These are phyloP conservation scores for Podospora comata DNA, from an alignment of 495 filamentous ascomycete species.

Conservation along the genomic window DNA sequence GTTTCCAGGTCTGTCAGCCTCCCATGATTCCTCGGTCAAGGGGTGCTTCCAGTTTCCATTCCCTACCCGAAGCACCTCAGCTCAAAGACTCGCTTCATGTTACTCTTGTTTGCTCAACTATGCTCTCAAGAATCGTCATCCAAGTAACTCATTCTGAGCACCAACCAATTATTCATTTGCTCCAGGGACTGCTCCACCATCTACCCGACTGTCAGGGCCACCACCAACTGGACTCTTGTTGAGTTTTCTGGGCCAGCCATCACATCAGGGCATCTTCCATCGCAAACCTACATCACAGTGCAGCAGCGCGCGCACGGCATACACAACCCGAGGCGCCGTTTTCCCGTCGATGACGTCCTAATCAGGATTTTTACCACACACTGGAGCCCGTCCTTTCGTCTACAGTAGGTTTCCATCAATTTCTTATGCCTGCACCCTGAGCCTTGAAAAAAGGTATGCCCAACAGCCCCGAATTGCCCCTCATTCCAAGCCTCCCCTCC, in stretches of 20 bases:
- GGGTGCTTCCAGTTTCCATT: background rate
- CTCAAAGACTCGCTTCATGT: background rate
- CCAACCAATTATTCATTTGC: background rate
- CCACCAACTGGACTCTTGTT: background rate
- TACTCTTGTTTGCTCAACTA: too few species aligned
- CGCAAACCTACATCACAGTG: conserved; percentile 1
- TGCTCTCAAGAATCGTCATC: background rate
- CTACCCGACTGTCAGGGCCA: background rate
- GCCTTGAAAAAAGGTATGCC: background rate
- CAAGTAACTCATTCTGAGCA: background rate
- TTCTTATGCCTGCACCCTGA: background rate
- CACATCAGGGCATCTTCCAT: background rate
- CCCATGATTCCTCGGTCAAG: background rate
- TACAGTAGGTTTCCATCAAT: background rate
- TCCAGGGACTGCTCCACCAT: background rate
- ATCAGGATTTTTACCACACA: conserved; percentile 1
- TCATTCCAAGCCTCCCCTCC: conserved; percentile 1
- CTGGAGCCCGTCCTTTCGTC: background rate
- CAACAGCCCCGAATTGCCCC: background rate
- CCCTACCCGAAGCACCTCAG: conserved; percentile 3
- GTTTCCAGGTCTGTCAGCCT: conserved; percentile 6
- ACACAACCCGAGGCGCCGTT: conserved; percentile 4
- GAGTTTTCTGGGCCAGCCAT: background rate
- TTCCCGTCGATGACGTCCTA: conserved; percentile 7
- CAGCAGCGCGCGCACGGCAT: background rate